Percentiles rank a stretch among this genome's conserved stretches.
Conservation (phyloP, 164 flowering plant genomes). For the Hamamelis virginiana region DNA sequence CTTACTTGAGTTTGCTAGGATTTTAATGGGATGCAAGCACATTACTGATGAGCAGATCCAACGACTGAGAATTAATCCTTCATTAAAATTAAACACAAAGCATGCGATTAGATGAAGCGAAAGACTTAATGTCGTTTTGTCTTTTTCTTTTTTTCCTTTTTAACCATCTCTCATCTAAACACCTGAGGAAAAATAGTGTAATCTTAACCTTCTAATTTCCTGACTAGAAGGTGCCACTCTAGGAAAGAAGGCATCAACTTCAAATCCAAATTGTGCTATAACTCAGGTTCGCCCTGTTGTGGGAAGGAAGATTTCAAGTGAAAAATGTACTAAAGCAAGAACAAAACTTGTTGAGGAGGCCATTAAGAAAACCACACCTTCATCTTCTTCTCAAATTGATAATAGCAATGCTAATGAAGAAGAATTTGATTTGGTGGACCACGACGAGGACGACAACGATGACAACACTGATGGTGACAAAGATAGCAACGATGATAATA, state of each 20-base stretch:
- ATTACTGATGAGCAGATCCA: no score
- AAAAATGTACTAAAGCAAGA: background rate
- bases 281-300: conserved; percentile 67
- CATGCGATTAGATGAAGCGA: no score
- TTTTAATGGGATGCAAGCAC: no score
- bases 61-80: no score
- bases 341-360: background rate
- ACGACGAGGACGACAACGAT: conserved; percentile 13
- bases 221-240: no score
- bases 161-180: no score
- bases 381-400: conserved; percentile 7
- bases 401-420: background rate
- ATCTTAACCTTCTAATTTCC: no score
- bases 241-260: conserved; percentile 10
- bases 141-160: no score
- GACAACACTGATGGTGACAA: conserved; percentile 16
- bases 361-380: background rate
- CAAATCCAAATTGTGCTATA: conserved; percentile 56
- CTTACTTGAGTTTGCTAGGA: no score
- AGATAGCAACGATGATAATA: conserved; percentile 8
- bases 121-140: no score
- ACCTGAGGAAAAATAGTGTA: no score
- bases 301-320: conserved; percentile 53
- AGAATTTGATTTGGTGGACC: conserved; percentile 20
- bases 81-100: no score